These are phyloP conservation scores for Conticribra weissflogii DNA, from an alignment of 108 stramenopile genomes.

Conservation along the genomic window DNA sequence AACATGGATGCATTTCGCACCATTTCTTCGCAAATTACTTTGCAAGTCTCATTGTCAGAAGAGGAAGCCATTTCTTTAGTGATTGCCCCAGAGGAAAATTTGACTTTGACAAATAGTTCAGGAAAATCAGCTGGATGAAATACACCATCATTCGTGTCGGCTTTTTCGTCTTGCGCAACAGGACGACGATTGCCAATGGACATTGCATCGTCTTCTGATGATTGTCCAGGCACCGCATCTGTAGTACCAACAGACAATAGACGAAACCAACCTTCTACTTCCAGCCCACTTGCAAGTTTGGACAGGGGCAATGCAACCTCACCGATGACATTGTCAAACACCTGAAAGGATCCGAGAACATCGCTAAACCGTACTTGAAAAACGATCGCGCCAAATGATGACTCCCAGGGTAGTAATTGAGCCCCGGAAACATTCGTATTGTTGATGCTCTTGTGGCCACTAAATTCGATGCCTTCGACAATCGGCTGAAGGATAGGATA, in stretches of 20 bases:
- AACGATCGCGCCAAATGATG: slow-evolving; percentile 69
- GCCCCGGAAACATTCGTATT: slow-evolving; percentile 1
- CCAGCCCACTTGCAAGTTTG: slow-evolving; percentile 52
- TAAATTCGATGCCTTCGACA: slow-evolving; percentile 18
- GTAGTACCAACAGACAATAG: slow-evolving; percentile 63
- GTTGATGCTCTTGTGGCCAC: slow-evolving; percentile 12
- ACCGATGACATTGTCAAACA: slow-evolving; percentile 75
- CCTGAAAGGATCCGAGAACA: slow-evolving; percentile 54
- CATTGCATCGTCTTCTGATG: slow-evolving; percentile 39
- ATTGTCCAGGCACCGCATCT: slow-evolving; percentile 41
- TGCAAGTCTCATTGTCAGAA: slow-evolving; percentile 33
- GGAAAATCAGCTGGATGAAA: slow-evolving; percentile 25
- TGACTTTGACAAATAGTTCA: slow-evolving; percentile 45
- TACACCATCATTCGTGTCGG: slow-evolving; percentile 17
- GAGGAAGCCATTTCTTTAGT: not conserved
- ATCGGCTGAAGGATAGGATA: slow-evolving; percentile 76
- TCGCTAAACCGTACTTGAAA: slow-evolving; percentile 72
- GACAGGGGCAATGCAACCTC: slow-evolving; percentile 80
- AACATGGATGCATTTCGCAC: slow-evolving; percentile 50
- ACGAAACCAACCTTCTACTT: slow-evolving; percentile 79
- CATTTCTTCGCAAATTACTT: slow-evolving; percentile 62
- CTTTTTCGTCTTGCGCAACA: slow-evolving; percentile 34
- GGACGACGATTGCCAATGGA: slow-evolving; percentile 36
- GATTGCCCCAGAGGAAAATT: slow-evolving; percentile 24
- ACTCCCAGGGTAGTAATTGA: slow-evolving; percentile 62